These are phyloP conservation scores for Begonia masoniana DNA, from an alignment of 306 rosid species.

Conservation along the genomic window DNA sequence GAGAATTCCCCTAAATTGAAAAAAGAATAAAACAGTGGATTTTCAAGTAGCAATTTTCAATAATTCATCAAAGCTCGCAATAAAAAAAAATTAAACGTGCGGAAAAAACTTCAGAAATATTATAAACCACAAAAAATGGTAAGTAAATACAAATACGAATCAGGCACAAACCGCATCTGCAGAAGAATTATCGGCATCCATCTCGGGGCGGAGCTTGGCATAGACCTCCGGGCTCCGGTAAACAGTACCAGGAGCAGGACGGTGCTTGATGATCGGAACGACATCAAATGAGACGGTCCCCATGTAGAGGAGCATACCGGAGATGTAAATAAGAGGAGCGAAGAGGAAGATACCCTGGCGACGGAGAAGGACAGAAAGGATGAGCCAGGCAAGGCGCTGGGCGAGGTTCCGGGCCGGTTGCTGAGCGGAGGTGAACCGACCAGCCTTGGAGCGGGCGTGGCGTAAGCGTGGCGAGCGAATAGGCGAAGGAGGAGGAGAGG, in stretches of 20 bases:
- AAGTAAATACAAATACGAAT: neutral
- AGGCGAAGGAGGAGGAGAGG: slow-evolving; percentile 86
- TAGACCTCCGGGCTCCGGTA: slow-evolving; percentile 72
- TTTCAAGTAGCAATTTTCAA: too few relatives aligned
- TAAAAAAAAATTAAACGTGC: slow-evolving; percentile 8
- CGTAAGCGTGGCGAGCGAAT: slow-evolving; percentile 76
- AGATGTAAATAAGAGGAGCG: slow-evolving; percentile 90
- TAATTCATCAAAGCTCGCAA: neutral
- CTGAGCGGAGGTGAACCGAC: slow-evolving; percentile 32
- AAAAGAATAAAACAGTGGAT: too few relatives aligned
- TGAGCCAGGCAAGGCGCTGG: slow-evolving; percentile 51
- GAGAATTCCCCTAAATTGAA: too few relatives aligned
- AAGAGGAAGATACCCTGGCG: slow-evolving; percentile 85
- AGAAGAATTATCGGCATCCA: slow-evolving; percentile 65
- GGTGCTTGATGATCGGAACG: slow-evolving; percentile 60
- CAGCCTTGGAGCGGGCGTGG: slow-evolving; percentile 45
- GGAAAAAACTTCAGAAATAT: neutral
- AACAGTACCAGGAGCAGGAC: slow-evolving; percentile 60
- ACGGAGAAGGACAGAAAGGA: slow-evolving; percentile 71
- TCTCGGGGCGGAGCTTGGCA: slow-evolving; percentile 46
- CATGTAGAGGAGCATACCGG: slow-evolving; percentile 80
- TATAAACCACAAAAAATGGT: neutral
- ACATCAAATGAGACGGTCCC: slow-evolving; percentile 66
- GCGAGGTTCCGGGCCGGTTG: slow-evolving; percentile 32
- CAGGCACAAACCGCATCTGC: slow-evolving; percentile 58